Evolutionary conservation across 176 grass and related monocot genomes (phyloP).

Genomic region (Bromus sterilis): DNA sequence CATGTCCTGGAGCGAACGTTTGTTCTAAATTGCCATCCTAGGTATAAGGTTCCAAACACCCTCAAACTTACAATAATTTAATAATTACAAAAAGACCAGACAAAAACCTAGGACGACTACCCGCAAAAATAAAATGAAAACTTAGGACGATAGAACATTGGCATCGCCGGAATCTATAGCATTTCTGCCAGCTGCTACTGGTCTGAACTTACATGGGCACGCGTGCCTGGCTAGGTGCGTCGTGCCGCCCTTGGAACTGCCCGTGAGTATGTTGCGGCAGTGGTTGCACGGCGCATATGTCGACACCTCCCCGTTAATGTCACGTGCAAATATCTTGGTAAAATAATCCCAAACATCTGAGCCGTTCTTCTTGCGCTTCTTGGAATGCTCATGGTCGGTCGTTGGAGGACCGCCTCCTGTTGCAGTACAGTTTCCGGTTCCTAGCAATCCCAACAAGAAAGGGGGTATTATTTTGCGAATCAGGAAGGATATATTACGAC

Average conservation of each 20-base stretch:
- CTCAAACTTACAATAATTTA: too few species aligned
- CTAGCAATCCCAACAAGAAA: not conserved
- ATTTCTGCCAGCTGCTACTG: not conserved
- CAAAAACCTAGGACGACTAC: too few species aligned
- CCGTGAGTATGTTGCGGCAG: not conserved
- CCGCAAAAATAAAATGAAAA: too few species aligned
- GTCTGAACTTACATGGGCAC: not conserved
- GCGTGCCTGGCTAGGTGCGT: not conserved
- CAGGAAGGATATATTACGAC: not conserved
- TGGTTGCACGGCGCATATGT: not conserved
- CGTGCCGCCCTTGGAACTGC: not conserved
- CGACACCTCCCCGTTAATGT: not conserved
- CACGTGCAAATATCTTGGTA: not conserved
- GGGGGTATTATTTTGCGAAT: too few species aligned
- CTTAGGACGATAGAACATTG: too few species aligned
- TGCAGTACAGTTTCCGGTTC: not conserved
- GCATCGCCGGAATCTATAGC: not conserved
- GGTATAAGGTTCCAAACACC: too few species aligned
- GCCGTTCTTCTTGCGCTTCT: not conserved
- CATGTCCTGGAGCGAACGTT: too few species aligned
- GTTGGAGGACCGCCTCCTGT: not conserved
- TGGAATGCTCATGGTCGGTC: not conserved
- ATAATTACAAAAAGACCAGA: too few species aligned
- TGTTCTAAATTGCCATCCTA: too few species aligned
- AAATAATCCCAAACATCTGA: not conserved